Percentiles rank a stretch among this genome's conserved stretches.
Conservation (phyloP, 805 yeast species). For the Cyberlindnera americana region DNA sequence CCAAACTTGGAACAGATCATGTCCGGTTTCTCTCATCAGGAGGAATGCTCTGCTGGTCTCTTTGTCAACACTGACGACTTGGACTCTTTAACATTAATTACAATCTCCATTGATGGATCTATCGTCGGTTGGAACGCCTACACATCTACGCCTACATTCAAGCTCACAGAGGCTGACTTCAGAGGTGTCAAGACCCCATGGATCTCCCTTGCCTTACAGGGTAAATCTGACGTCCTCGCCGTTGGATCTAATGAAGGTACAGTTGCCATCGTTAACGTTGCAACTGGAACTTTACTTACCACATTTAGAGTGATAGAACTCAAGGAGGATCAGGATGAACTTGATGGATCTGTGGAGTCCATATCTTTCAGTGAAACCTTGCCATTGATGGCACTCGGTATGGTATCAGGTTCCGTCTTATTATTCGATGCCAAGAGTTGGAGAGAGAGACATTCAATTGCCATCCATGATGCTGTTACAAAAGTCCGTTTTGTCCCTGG, state of each 20-base stretch:
- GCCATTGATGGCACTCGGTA: constrained; percentile 77
- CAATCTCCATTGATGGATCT: constrained; percentile 81
- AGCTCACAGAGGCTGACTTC: constrained; percentile 60
- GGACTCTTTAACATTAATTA: constrained; percentile 60
- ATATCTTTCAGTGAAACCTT: constrained; percentile 70
- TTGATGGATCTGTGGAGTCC: constrained; percentile 73
- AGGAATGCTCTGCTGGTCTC: constrained; percentile 75
- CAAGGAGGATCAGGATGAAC: constrained; percentile 51
- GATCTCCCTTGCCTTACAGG: constrained; percentile 63
- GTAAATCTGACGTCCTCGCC: constrained; percentile 56
- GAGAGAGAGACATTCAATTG: constrained; percentile 73
- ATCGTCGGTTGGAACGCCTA: constrained; percentile 89
- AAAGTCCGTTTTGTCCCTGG: constrained; percentile 61
- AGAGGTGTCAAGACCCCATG: constrained; percentile 82
- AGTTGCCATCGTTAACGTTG: constrained; percentile 71
- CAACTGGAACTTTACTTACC: constrained; percentile 67
- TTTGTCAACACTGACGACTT: constrained; percentile 62
- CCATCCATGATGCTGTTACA: constrained; percentile 80
- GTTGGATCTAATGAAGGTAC: constrained; percentile 88
- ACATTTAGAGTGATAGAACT: constrained; percentile 61
- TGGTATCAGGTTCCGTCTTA: constrained; percentile 83
- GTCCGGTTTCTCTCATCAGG: constrained; percentile 77
- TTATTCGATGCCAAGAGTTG: constrained; percentile 82
- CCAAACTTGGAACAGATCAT: constrained; percentile 64
- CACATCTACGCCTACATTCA: constrained; percentile 66